Evolutionary conservation across 2,329 filamentous ascomycete species (phyloP), one percentile per base, ranked within the genome.

Genomic region (Fusarium haematococcum): DNA sequence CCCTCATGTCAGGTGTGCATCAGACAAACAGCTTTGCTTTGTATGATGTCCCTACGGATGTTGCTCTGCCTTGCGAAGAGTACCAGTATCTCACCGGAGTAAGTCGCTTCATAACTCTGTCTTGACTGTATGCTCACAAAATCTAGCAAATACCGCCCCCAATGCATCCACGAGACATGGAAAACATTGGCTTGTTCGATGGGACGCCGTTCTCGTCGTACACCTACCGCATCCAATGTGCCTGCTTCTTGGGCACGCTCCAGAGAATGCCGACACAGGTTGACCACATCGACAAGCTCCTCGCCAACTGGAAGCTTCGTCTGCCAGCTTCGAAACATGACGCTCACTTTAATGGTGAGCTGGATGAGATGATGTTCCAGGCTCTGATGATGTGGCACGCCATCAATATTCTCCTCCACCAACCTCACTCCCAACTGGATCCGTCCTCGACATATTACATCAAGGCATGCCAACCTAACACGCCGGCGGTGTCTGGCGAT

Each of bases 361-460:
- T 95, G 9, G 95, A 98, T 81, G 94, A 97, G 82, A 93, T 97
- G 88, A 91, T 97, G 83, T 97, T 97, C 84, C 94, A 97, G 81
- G 95, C 94, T 1, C 92, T 94, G 73, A 95, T 97, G 90, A 94
- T 97, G 77, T 87, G 85, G 48, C 84, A 90, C 69, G 88, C 88
- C 9, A 89, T 88, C 73, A 88, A 91, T 2, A 94, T 96, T 76
- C 90, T 95, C 76, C 87, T 96, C 11, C 93, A 97, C 80, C 92
- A 95, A 74, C 94, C 93, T 8, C 90, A 93, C 65, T 95, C 93
- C 7, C 93, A 94, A 76, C 87, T 96, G 23, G 92, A 93, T 80
- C 89, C 87, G 23, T 89, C 88, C 48, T 88, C 88, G 6, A 86
- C 88, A 2, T 84, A 86, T 18, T 84, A 86, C 27, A 86, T 94